Evolutionary conservation across 2,329 filamentous ascomycete genomes (phyloP).

Genomic region (Bipolaris victoriae): DNA sequence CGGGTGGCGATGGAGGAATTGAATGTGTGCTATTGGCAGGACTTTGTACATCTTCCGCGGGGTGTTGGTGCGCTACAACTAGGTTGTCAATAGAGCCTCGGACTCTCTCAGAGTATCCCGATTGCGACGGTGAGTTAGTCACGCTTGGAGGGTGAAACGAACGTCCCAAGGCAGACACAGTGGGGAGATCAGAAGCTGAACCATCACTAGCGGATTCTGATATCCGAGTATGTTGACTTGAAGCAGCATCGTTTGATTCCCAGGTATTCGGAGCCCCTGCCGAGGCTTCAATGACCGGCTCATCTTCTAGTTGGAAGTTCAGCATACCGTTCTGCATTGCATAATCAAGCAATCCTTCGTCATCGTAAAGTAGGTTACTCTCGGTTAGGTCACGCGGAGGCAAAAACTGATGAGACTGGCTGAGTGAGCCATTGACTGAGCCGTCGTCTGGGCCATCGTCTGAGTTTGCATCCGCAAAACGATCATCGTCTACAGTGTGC

Average conservation of each 20-base stretch:
- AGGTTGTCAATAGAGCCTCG: constrained; percentile 21
- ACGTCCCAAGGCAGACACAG: constrained; percentile 33
- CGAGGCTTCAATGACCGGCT: constrained; percentile 9
- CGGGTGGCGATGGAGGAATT: constrained; percentile 12
- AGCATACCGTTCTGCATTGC: constrained; percentile 43
- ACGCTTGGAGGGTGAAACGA: constrained; percentile 21
- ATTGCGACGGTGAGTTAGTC: constrained; percentile 18
- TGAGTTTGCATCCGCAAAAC: constrained; percentile 52
- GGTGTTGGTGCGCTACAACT: constrained; percentile 23
- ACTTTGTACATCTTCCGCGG: constrained; percentile 11
- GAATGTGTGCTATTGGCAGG: constrained; percentile 6
- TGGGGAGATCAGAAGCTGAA: constrained; percentile 28
- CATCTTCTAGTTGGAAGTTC: constrained; percentile 31
- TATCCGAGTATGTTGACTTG: constrained; percentile 17
- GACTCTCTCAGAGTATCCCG: constrained; percentile 10
- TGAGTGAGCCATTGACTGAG: constrained; percentile 12
- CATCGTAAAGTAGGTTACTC: constrained; percentile 43
- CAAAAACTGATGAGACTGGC: constrained; percentile 18
- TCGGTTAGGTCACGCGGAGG: constrained; percentile 27
- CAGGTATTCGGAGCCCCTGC: constrained; percentile 10
- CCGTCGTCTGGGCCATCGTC: constrained; percentile 38
- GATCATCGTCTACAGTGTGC: constrained; percentile 48
- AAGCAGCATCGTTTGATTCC: constrained; percentile 16
- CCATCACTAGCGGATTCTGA: constrained; percentile 24
- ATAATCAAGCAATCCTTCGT: constrained; percentile 44